Conservation (phyloP, 108 stramenopile species). For the Cylindrotheca closterium region DNA sequence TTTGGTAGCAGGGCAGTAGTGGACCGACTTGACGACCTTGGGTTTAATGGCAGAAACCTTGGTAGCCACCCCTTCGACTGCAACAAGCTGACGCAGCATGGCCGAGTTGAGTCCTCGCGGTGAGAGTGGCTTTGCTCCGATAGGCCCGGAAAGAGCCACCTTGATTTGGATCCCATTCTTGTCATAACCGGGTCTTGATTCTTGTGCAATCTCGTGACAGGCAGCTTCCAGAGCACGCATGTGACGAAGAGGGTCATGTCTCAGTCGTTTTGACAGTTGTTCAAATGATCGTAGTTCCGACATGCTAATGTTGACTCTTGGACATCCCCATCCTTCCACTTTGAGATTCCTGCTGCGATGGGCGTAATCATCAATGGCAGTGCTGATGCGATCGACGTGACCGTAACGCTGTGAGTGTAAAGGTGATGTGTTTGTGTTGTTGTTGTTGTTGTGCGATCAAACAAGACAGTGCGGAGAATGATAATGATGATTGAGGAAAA, state of each 20-base stretch:
- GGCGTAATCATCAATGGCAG: constrained; percentile 68
- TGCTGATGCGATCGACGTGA: constrained; percentile 54
- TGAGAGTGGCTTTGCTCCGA: constrained; percentile 57
- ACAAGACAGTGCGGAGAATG: not conserved
- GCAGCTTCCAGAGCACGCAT: constrained; percentile 77
- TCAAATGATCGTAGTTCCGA: constrained; percentile 64
- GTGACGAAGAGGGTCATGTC: constrained; percentile 74
- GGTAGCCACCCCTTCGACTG: constrained; percentile 98
- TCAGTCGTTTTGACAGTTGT: constrained; percentile 46
- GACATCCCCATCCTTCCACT: constrained; percentile 56
- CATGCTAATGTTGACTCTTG: constrained; percentile 60
- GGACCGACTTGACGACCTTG: constrained; percentile 95
- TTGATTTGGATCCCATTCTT: constrained; percentile 66
- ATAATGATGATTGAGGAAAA: not conserved
- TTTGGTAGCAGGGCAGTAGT: constrained; percentile 93
- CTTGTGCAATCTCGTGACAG: constrained; percentile 68
- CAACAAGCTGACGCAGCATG: constrained; percentile 79
- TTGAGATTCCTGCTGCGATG: constrained; percentile 36
- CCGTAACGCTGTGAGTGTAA: constrained; percentile 18
- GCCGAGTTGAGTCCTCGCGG: constrained; percentile 71
- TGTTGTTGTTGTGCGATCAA: not conserved
- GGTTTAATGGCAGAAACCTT: constrained; percentile 96
- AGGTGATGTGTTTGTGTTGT: not conserved
- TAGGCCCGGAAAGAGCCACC: constrained; percentile 73
- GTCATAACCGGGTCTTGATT: constrained; percentile 77